Base-by-base conservation (phyloP, 352 stramenopile species). In the Blastocystis sp. region DNA sequence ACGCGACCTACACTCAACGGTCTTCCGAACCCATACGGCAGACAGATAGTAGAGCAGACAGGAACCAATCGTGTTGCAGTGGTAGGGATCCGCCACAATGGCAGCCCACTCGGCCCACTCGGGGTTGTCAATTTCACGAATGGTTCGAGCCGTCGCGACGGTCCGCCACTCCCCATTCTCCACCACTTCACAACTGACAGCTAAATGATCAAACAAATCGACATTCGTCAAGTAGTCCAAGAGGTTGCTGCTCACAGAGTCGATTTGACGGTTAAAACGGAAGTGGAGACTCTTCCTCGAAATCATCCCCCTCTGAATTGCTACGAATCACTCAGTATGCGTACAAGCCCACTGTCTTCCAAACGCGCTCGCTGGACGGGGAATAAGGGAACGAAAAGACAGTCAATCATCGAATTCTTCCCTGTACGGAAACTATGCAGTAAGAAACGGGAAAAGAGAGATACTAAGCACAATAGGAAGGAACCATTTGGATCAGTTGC, bases 1-100 rank as follows among this genome's bases (percentile, higher is more conserved):
- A 60, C 5, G 78, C 78, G 3, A 82, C 59, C 74, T 82, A 82
- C 2, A 10, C 28, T 3, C 38, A 5, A 64, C n/a, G 7, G 3
- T 3, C 40, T 28, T 9, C 3, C 3, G 3, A 70, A 38, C 10
- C 76, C 40, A 28, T 23, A 88, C 78, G 5, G 40, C 45, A 76
- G 78, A 88, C 23, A 88, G 43, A 48, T 76, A 88, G 45, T 88
- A 88, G 2, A 88, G 38, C 70, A 88, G 48, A 61, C 64, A 88
- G 4, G 78, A 76, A n/a, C 78, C 78, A 34, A 88, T 88, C 1
- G 41, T 78, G 62, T 88, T 88, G 21, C 78, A 64, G 56, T 88
- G 78, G 78, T 88, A 88, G 9, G 64, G 64, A 48, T 88, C 78
- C 10, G 64, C 67, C 5, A 88, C 78, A 34, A 88, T 88, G 17